Percentiles rank a stretch among this genome's conserved stretches.
Evolutionary conservation across 768 basidiomycete genomes (phyloP).

Genomic region (Solioccasus polychromus): DNA sequence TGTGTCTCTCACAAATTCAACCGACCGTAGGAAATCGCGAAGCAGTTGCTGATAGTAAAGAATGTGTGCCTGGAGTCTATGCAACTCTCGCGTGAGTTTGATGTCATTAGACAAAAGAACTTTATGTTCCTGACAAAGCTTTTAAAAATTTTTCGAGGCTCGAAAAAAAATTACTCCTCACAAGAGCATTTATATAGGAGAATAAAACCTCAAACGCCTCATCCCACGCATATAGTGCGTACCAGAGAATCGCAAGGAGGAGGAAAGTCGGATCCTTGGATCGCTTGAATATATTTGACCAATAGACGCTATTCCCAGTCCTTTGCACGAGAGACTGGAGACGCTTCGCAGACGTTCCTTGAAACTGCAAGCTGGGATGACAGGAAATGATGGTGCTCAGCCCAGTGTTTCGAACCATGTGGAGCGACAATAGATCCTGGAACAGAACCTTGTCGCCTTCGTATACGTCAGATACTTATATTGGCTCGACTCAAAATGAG

Average conservation of each 20-base stretch:
- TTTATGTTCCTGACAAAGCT: constrained; percentile 38
- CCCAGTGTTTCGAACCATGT: constrained; percentile 34
- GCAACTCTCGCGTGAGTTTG: constrained; percentile 51
- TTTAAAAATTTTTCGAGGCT: not conserved
- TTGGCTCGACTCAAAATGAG: not conserved
- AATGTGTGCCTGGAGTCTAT: constrained; percentile 53
- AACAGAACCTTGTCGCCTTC: constrained; percentile 22
- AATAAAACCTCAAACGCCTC: constrained; percentile 53
- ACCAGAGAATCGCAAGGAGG: constrained; percentile 49
- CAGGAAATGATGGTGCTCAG: constrained; percentile 36
- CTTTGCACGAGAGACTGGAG: constrained; percentile 27
- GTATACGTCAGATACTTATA: not conserved
- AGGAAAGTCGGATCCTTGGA: constrained; percentile 33
- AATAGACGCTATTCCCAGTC: constrained; percentile 34
- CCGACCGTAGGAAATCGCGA: constrained; percentile 50
- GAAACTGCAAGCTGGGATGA: constrained; percentile 19
- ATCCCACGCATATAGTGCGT: constrained; percentile 61
- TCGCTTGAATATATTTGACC: constrained; percentile 29
- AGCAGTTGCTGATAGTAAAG: constrained; percentile 53
- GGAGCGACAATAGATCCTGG: constrained; percentile 36
- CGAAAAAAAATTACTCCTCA: constrained; percentile 16
- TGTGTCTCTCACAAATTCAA: constrained; percentile 46
- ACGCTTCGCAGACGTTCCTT: constrained; percentile 23
- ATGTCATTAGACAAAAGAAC: constrained; percentile 41
- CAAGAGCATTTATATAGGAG: constrained; percentile 48